A percentile compares a stretch with the other conserved stretches of the same genome.
Conservation (phyloP, 306 rosid species). For the Calophaca sinica region DNA sequence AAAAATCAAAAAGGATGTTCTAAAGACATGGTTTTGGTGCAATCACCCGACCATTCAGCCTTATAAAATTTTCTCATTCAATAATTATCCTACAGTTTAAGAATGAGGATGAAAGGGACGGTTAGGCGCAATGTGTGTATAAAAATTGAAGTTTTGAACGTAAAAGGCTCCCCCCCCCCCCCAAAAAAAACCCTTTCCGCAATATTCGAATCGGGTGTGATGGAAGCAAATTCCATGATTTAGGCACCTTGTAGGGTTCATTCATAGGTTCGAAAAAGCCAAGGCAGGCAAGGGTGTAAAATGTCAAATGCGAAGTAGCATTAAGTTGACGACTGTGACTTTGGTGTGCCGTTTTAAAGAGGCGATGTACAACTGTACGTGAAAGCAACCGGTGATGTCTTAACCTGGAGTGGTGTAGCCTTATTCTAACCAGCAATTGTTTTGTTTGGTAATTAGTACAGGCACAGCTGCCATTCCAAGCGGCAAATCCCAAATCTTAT, state of each 20-base stretch:
- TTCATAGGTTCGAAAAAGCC: neutral
- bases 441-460: neutral
- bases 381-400: slow-evolving; percentile 32
- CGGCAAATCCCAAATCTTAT: neutral
- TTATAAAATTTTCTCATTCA: neutral
- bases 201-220: slow-evolving; percentile 7
- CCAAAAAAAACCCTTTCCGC: too few relatives aligned
- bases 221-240: slow-evolving; percentile 6
- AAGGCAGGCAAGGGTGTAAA: neutral
- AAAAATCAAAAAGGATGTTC: neutral
- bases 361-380: neutral
- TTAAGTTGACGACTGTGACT: slow-evolving; percentile 2
- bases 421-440: neutral
- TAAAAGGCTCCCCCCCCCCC: too few relatives aligned
- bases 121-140: neutral
- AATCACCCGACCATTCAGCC: neutral
- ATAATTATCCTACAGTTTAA: slow-evolving; percentile 2
- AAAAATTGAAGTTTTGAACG: slow-evolving; percentile 15
- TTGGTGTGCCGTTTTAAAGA: slow-evolving; percentile 31
- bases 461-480: neutral
- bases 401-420: neutral
- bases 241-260: neutral
- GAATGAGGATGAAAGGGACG: slow-evolving; percentile 36
- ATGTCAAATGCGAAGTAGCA: neutral
- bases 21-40: neutral